phyloP scores from a whole-genome alignment of 2,329 filamentous ascomycete species.

The Pseudogymnoascus sp. region DNA sequence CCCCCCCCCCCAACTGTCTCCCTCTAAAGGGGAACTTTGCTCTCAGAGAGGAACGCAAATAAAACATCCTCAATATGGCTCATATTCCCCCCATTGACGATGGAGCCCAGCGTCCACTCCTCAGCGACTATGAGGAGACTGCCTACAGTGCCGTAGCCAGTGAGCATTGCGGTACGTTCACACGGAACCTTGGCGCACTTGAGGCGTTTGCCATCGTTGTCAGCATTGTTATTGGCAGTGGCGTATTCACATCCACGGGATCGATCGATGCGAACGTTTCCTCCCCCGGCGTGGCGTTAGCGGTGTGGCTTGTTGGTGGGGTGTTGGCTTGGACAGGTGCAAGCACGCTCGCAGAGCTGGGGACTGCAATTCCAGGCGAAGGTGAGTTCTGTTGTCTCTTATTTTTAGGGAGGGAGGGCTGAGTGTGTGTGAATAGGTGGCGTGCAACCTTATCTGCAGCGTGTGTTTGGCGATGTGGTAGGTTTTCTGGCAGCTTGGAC shows the following conservation, averaged over 20 bases:
- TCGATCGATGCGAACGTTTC: constrained; percentile 55
- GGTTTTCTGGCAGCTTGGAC: constrained; percentile 59
- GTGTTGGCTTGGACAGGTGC: constrained; percentile 56
- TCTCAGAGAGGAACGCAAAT: neutral
- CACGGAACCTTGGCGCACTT: constrained; percentile 37
- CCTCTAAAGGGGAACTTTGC: neutral
- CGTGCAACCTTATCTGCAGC: constrained; percentile 52
- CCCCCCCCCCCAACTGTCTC: neutral
- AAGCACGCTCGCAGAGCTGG: constrained; percentile 52
- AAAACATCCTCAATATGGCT: neutral
- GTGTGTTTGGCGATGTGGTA: constrained; percentile 51
- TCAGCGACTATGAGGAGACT: neutral
- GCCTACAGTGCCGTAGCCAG: neutral
- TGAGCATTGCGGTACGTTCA: constrained; percentile 28
- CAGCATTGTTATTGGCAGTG: constrained; percentile 55
- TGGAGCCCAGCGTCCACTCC: constrained; percentile 9
- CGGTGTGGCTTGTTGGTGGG: constrained; percentile 54
- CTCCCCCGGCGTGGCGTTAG: constrained; percentile 47
- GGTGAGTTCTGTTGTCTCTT: constrained; percentile 28
- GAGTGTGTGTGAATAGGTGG: constrained; percentile 35
- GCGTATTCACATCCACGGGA: constrained; percentile 56
- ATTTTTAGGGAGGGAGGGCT: neutral
- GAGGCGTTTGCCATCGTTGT: constrained; percentile 52
- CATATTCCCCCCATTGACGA: neutral
- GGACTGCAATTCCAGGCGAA: constrained; percentile 54